phyloP scores from a whole-genome alignment of 495 filamentous ascomycete genomes.

The Astrocystis sublimbata region DNA sequence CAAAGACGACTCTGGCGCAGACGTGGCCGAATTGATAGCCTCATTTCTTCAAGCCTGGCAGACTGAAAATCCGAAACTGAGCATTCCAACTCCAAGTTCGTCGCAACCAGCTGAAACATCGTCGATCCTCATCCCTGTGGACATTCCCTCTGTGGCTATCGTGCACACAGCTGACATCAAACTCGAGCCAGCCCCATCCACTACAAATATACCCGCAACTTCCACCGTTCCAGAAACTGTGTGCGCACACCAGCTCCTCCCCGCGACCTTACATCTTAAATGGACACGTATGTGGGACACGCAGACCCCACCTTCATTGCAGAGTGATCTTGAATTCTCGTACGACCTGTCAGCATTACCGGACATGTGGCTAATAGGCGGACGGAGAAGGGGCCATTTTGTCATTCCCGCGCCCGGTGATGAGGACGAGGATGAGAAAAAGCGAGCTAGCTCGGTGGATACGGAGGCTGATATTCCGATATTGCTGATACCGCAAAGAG shows the following conservation, averaged over 20 bases:
- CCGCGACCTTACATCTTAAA: conserved; percentile 68
- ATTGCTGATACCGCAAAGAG: conserved; percentile 73
- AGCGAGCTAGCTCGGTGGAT: conserved; percentile 42
- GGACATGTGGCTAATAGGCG: conserved; percentile 83
- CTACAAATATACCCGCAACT: conserved; percentile 31
- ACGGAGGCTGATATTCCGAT: conserved; percentile 58
- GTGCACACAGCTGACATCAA: conserved; percentile 80
- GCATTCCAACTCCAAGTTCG: conserved; percentile 27
- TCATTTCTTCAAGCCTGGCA: conserved; percentile 44
- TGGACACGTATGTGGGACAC: conserved; percentile 81
- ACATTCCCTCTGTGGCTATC: conserved; percentile 81
- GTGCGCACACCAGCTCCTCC: conserved; percentile 67
- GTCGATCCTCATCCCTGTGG: conserved; percentile 71
- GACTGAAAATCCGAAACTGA: conserved; percentile 35
- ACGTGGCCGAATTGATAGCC: conserved; percentile 30
- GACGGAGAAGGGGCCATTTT: conserved; percentile 76
- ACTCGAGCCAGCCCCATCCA: conserved; percentile 38
- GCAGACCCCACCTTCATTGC: conserved; percentile 37
- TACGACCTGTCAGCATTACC: conserved; percentile 77
- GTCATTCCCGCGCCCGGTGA: conserved; percentile 45
- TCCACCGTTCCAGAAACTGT: conserved; percentile 46
- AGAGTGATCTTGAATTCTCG: conserved; percentile 68
- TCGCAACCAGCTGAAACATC: conserved; percentile 27
- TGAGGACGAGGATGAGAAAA: conserved; percentile 39
- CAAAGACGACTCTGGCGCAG: conserved; percentile 24